Percentiles rank a stretch among this genome's conserved stretches.
phyloP scores from a whole-genome alignment of 106 monocot genomes.

The Platanthera zijinensis region DNA sequence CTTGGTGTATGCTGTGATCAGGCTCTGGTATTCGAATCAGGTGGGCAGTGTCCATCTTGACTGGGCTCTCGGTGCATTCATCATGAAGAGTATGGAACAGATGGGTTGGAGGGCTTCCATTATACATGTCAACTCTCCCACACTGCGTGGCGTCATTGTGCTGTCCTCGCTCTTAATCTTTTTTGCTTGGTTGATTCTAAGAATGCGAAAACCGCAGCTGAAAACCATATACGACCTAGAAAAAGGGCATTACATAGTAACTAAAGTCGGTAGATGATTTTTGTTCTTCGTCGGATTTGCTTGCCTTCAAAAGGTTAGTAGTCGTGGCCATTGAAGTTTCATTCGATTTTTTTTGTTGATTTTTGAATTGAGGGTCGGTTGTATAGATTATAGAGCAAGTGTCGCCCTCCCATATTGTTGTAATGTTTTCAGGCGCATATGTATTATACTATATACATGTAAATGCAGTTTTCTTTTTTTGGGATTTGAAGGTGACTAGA shows the following conservation, averaged over 20 bases:
- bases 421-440: too few relatives aligned
- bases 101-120: slow-evolving; percentile 25
- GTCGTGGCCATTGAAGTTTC: neutral
- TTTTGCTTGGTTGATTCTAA: slow-evolving; percentile 31
- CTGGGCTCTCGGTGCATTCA: slow-evolving; percentile 84
- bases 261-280: slow-evolving; percentile 39
- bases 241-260: slow-evolving; percentile 82
- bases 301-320: neutral
- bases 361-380: neutral
- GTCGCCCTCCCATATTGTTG: too few relatives aligned
- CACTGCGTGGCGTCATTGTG: slow-evolving; percentile 16
- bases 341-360: slow-evolving; percentile 6
- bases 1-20: slow-evolving; percentile 14
- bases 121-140: slow-evolving; percentile 13
- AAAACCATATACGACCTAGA: slow-evolving; percentile 91
- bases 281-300: neutral
- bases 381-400: too few relatives aligned
- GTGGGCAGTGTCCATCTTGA: slow-evolving; percentile 47
- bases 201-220: slow-evolving; percentile 58
- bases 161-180: slow-evolving; percentile 17
- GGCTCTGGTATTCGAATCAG: slow-evolving; percentile 55
- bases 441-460: too few relatives aligned
- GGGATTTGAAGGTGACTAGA: too few relatives aligned
- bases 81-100: slow-evolving; percentile 31
- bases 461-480: too few relatives aligned